phyloP scores from a whole-genome alignment of 805 yeast species.

The Myxozyma mucilagina region DNA sequence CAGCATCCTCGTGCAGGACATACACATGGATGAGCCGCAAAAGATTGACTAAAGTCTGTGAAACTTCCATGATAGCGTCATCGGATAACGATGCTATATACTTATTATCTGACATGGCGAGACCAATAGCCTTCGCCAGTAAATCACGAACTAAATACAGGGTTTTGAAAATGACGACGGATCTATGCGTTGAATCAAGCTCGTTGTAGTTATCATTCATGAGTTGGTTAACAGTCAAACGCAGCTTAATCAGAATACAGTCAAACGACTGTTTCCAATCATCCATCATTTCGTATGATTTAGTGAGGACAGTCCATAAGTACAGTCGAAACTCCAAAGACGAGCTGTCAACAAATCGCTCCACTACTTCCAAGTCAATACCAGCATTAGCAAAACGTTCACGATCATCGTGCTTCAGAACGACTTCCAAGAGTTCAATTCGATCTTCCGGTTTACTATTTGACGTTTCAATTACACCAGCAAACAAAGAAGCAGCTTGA shows the following conservation, averaged over 20 bases:
- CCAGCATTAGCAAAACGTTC: background rate
- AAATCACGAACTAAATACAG: constrained; percentile 11
- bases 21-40: constrained; percentile 42
- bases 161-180: constrained; percentile 11
- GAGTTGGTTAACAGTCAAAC: constrained; percentile 12
- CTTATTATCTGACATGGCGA: constrained; percentile 7
- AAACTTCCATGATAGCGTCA: background rate
- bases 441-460: constrained; percentile 34
- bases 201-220: background rate
- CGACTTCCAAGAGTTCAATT: constrained; percentile 47
- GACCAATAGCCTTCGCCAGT: constrained; percentile 7
- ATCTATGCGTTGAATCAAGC: constrained; percentile 5
- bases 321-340: constrained; percentile 67
- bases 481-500: constrained; percentile 65
- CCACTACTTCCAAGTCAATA: constrained; percentile 14
- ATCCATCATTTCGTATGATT: constrained; percentile 14
- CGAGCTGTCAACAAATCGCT: constrained; percentile 54
- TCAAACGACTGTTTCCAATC: constrained; percentile 14
- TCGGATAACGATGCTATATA: background rate
- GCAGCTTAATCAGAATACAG: constrained; percentile 11
- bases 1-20: constrained; percentile 42
- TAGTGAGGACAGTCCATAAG: constrained; percentile 50
- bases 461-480: constrained; percentile 48
- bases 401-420: constrained; percentile 42
- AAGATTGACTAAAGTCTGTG: constrained; percentile 35